Conservation (phyloP, 495 filamentous ascomycete species). For the Podospora pseudopauciseta region DNA sequence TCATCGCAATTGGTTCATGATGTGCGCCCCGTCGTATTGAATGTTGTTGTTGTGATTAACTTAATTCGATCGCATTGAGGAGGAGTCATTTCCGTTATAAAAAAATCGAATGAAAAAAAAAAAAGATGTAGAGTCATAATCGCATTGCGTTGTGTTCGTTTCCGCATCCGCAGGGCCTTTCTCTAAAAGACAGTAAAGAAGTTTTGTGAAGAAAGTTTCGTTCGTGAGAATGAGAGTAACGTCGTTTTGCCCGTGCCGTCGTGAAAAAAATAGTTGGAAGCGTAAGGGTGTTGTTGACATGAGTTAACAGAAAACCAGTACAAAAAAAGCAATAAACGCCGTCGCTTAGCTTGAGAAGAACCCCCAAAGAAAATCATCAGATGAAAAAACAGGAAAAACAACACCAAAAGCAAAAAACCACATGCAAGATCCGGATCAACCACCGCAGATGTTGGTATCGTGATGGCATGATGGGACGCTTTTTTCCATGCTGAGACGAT, state of each 20-base stretch:
- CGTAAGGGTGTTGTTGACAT: background rate
- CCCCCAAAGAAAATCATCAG: background rate
- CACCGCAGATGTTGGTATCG: background rate
- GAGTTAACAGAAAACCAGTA: background rate
- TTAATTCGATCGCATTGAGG: background rate
- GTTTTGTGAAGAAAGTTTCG: background rate
- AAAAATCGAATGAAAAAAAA: background rate
- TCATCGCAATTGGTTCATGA: no score
- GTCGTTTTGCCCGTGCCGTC: background rate
- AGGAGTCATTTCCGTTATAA: background rate
- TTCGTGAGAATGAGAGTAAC: background rate
- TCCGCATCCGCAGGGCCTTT: background rate
- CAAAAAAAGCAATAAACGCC: conserved; percentile 16
- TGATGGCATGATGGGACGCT: background rate
- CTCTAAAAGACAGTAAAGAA: conserved; percentile 2
- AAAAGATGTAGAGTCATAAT: background rate
- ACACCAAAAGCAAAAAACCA: conserved; percentile 28
- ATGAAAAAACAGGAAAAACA: conserved; percentile 20
- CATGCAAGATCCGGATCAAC: background rate
- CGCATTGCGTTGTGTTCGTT: background rate
- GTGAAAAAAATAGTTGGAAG: background rate
- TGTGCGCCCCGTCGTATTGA: background rate
- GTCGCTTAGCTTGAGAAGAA: conserved; percentile 20
- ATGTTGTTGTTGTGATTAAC: background rate
- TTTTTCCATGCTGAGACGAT: background rate